Evolutionary conservation across 352 stramenopile genomes (phyloP), one percentile per base, ranked within the genome.

Genomic region (Globisporangium spinosum): DNA sequence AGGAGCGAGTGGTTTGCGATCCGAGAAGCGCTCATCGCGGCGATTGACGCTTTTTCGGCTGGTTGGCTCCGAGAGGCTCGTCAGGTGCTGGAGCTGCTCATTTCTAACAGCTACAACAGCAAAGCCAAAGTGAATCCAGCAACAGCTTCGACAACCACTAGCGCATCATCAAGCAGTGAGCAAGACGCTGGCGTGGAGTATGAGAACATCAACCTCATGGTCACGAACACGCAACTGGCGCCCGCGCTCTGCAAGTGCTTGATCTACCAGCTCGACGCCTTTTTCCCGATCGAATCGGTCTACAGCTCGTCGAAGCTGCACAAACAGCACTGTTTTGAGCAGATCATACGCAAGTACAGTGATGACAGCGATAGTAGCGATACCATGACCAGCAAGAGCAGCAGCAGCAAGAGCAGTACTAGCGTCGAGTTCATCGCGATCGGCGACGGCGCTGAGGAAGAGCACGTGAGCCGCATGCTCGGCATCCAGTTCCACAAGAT

Each of bases 201-300:
- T 49, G 80, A 89, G 64, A 80, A 87, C 40, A 70, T 90, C 35
- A 94, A 94, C 58, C 74, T 94, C 20, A 71, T 94, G 61, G 87
- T 94, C 27, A 94, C 87, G 62, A 94, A 94, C 71, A 89, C 87
- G 29, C 87, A 93, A 62, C 71, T 94, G 15, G 82, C 88, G 40
- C 87, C 87, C 23, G 87, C 85, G 54, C 71, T 94, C 38, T 94
- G 87, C 75, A 94, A 94, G 72, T 92, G 83, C 61, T 74, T 94
- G 29, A 90, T 94, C 70, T 94, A 94, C 71, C 72, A 87, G 54
- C 73, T 94, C 45, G 82, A 94, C 62, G 34, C 73, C 25, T 91
- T 83, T 58, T 94, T 94, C 62, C 80, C 84, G 3, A 90, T 92
- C 55, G 87, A 92, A 32, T 72, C 62, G 7, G 74, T 94, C 32